A percentile compares a stretch with the other conserved stretches of the same genome.
phyloP scores from a whole-genome alignment of 2,329 filamentous ascomycete genomes.

The Claviceps paspali region DNA sequence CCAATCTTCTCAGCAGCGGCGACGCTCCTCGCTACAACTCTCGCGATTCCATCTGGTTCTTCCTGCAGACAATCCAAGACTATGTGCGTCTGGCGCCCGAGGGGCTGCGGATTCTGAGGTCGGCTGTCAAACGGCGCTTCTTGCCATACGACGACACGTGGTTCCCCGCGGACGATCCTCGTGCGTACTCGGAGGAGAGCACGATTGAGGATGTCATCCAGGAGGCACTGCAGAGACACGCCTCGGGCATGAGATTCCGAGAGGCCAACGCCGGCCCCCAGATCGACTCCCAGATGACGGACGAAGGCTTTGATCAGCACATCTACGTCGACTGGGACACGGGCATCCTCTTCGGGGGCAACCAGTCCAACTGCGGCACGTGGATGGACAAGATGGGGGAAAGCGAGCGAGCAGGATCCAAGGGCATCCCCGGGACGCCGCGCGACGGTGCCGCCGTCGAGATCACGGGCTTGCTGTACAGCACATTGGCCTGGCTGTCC shows the following conservation, averaged over 20 bases:
- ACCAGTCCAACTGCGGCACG: slow-evolving; percentile 87
- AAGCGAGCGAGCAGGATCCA: slow-evolving; percentile 75
- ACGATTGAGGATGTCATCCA: slow-evolving; percentile 83
- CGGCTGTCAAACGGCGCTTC: slow-evolving; percentile 71
- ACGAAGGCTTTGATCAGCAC: slow-evolving; percentile 82
- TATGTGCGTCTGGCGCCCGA: slow-evolving; percentile 71
- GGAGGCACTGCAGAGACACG: slow-evolving; percentile 84
- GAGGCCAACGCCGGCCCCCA: slow-evolving; percentile 85
- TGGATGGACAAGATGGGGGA: slow-evolving; percentile 99
- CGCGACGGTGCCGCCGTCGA: slow-evolving; percentile 91
- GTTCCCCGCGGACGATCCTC: slow-evolving; percentile 66
- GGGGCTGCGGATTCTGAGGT: slow-evolving; percentile 57
- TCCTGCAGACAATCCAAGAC: slow-evolving; percentile 89
- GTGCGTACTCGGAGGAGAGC: slow-evolving; percentile 74
- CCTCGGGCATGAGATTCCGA: slow-evolving; percentile 75
- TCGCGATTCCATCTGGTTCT: slow-evolving; percentile 95
- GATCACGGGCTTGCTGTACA: slow-evolving; percentile 88
- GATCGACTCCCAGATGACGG: slow-evolving; percentile 85
- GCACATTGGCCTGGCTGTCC: slow-evolving; percentile 67
- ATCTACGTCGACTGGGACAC: slow-evolving; percentile 81
- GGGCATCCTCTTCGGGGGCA: slow-evolving; percentile 87
- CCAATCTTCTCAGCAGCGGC: slow-evolving; percentile 78
- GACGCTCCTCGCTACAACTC: slow-evolving; percentile 86
- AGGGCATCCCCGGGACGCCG: slow-evolving; percentile 90
- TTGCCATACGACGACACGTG: slow-evolving; percentile 91